phyloP scores from a whole-genome alignment of 768 basidiomycete genomes.

The Rhizopogon sp. region DNA sequence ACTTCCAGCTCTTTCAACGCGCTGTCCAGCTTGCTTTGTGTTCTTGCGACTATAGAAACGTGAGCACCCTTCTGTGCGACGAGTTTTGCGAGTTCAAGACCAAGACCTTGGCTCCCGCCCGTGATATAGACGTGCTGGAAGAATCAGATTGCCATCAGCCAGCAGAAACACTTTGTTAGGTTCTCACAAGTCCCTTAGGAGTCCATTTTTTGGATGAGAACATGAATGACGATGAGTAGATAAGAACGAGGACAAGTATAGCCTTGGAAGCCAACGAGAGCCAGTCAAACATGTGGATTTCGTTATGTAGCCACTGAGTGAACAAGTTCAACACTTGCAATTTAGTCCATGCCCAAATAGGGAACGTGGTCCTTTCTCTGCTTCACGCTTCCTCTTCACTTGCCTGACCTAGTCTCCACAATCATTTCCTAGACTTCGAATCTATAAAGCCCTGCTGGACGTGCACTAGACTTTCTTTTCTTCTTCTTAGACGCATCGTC shows the following conservation, averaged over 20 bases:
- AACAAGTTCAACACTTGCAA: background rate
- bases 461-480: conserved; percentile 10
- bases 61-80: conserved; percentile 69
- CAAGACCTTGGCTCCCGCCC: conserved; percentile 79
- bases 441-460: conserved; percentile 15
- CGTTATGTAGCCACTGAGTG: too few relatives aligned
- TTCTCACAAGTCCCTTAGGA: conserved; percentile 13
- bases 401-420: background rate
- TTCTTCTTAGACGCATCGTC: conserved; percentile 20
- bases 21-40: conserved; percentile 53
- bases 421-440: conserved; percentile 5
- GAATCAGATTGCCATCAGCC: background rate
- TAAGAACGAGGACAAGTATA: background rate
- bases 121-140: conserved; percentile 80
- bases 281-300: background rate
- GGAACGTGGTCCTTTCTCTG: too few relatives aligned
- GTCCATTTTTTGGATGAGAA: conserved; percentile 24
- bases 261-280: background rate
- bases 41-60: conserved; percentile 82
- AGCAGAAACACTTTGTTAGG: background rate
- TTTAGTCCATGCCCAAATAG: background rate
- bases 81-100: conserved; percentile 64
- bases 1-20: conserved; percentile 68
- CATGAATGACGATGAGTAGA: conserved; percentile 7
- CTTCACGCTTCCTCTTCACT: background rate